Base-by-base conservation (phyloP, 495 filamentous ascomycete species). In the Mycothermus thermophilus region DNA sequence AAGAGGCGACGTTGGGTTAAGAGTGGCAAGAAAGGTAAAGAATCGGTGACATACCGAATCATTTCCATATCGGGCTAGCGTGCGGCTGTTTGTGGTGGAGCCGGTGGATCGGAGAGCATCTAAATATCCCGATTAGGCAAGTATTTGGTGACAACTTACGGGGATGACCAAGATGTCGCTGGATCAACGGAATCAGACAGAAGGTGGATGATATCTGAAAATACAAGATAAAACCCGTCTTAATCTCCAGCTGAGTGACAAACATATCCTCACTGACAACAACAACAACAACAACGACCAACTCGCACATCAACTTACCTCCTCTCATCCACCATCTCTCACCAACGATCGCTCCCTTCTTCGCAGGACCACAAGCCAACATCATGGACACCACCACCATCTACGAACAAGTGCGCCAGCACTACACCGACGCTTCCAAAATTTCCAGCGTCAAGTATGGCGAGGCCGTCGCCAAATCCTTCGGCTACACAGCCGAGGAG, bases 401-500 rank as follows among this genome's bases (percentile, higher is more conserved):
- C 34, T 63, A 67, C 42, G 38, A 51, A 1, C 35, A 55, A 32
- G 60, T 67, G 13, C 30, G 53, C 36, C 40, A 59, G 34, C 59
- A 55, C 42, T 62, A 64, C 44, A 54, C 54, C 37, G 42, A 50
- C 4, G 57, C 63, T 9, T 42, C 47, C 6, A 33, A 45, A 10
- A 35, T 17, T 13, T 51, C 38, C 34, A 37, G 35, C 27, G 32
- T 38, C 29, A 54, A 63, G 28, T 60, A 62, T 32, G 40, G 51
- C 31, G 44, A 52, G 31, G 26, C 47, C 5, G 62, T 79, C 13
- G 75, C 76, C 26, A 53, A 54, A 31, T 64, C 74, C 0, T 77
- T 80, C 40, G 75, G 77, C 17, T 80, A 81, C 48, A 51, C 54
- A 23, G 42, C 48, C 16, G 63, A 64, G 15, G 72, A 80, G 13